These are phyloP conservation scores for Tuber microsphaerosporum DNA, from an alignment of 495 filamentous ascomycete species.

Conservation along the genomic window DNA sequence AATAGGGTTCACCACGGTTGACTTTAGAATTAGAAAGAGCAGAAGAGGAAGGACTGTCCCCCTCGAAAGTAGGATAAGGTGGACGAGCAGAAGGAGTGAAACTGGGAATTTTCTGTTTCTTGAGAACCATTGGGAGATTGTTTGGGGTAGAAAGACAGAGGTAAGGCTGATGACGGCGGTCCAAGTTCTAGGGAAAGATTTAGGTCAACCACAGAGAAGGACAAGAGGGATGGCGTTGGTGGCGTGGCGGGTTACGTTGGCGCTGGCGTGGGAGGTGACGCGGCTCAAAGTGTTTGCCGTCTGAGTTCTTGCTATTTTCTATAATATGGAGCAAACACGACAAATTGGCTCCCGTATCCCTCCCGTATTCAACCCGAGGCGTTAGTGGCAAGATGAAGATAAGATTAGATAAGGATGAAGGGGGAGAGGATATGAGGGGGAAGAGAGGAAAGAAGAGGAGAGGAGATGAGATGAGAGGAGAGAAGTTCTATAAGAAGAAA, in stretches of 20 bases:
- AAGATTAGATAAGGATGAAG: neutral
- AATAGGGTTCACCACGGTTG: neutral
- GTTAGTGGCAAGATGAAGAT: neutral
- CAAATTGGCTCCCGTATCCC: neutral
- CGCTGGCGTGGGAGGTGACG: neutral
- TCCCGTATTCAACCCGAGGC: neutral
- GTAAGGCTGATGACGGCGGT: neutral
- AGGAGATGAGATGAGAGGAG: neutral
- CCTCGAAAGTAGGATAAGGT: conserved; percentile 21
- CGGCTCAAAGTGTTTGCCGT: neutral
- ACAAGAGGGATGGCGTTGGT: neutral
- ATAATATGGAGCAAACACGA: neutral
- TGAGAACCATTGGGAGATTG: neutral
- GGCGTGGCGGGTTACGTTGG: neutral
- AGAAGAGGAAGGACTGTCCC: conserved; percentile 19
- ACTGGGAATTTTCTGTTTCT: neutral
- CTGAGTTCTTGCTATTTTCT: neutral
- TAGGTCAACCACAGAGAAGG: neutral
- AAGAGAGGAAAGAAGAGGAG: neutral
- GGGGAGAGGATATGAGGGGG: neutral
- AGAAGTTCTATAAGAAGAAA: neutral
- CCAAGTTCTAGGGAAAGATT: neutral
- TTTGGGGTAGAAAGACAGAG: neutral
- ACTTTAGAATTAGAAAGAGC: conserved; percentile 3
- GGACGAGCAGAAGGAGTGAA: neutral